Conservation (phyloP, 306 rosid species). For the Hippophae rhamnoides region DNA sequence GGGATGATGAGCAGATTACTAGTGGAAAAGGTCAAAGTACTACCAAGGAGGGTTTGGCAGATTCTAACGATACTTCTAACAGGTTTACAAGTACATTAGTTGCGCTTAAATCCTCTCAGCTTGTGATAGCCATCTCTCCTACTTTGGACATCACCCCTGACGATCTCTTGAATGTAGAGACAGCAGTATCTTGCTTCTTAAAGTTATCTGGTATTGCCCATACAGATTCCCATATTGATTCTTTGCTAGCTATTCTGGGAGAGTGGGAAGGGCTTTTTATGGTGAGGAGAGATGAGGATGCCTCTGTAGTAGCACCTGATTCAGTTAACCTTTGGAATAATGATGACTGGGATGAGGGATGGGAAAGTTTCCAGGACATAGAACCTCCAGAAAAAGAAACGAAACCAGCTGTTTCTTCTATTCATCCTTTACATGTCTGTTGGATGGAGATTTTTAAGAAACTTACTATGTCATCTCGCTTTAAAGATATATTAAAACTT, state of each 20-base stretch:
- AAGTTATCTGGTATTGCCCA: constrained; percentile 54
- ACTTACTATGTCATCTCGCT: constrained; percentile 42
- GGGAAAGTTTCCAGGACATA: constrained; percentile 88
- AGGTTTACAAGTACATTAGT: constrained; percentile 80
- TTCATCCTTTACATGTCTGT: constrained; percentile 76
- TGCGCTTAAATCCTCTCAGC: constrained; percentile 89
- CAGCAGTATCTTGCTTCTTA: constrained; percentile 73
- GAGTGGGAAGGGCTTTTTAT: constrained; percentile 90
- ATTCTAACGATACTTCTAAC: constrained; percentile 53
- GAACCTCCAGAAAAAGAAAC: constrained; percentile 45
- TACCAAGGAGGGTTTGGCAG: constrained; percentile 34
- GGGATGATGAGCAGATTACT: constrained; percentile 56
- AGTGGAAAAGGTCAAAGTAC: constrained; percentile 35
- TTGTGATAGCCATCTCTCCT: constrained; percentile 62
- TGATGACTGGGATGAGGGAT: constrained; percentile 93
- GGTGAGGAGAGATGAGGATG: constrained; percentile 29
- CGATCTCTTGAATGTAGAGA: constrained; percentile 49
- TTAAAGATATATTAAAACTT: constrained; percentile 50
- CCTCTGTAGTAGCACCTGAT: constrained; percentile 42
- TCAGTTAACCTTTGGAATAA: constrained; percentile 70
- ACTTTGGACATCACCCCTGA: constrained; percentile 61
- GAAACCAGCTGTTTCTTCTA: constrained; percentile 19
- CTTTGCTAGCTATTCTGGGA: constrained; percentile 56
- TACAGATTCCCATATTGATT: constrained; percentile 48
- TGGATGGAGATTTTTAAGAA: constrained; percentile 67